A percentile compares a stretch with the other conserved stretches of the same genome.
These are phyloP conservation scores for Arthrinium phaeospermum DNA, from an alignment of 2,329 filamentous ascomycete genomes.

Conservation along the genomic window DNA sequence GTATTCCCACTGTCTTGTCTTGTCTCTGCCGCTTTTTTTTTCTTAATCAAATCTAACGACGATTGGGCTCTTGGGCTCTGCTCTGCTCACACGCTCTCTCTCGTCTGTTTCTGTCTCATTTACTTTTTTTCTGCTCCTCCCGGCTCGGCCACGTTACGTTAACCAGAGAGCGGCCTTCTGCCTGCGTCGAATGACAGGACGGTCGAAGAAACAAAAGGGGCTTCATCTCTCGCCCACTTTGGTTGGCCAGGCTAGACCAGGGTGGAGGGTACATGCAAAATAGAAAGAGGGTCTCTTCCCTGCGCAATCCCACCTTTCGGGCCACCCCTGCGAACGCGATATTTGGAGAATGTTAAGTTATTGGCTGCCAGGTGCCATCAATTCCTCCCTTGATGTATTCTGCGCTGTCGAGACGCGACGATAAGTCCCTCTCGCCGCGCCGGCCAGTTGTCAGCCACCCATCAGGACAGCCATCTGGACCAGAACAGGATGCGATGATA, in stretches of 20 bases:
- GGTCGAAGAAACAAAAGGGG: conserved; percentile 14
- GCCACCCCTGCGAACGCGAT: conserved; percentile 7
- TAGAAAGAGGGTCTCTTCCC: conserved; percentile 17
- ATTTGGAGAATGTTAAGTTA: conserved; percentile 7
- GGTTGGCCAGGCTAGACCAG: conserved; percentile 15
- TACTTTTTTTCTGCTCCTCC: conserved; percentile 2
- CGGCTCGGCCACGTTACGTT: not conserved
- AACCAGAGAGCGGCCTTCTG: not conserved
- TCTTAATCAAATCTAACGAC: conserved; percentile 10
- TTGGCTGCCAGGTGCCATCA: conserved; percentile 13
- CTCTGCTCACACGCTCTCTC: conserved; percentile 3
- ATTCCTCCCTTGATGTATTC: not conserved
- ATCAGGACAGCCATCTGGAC: not conserved
- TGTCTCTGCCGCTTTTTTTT: not conserved
- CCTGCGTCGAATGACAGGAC: not conserved
- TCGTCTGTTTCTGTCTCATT: conserved; percentile 8
- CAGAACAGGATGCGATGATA: not conserved
- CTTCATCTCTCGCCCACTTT: conserved; percentile 16
- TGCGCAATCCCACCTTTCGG: conserved; percentile 9
- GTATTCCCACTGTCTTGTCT: conserved; percentile 3
- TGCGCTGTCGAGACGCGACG: not conserved
- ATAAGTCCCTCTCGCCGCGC: not conserved
- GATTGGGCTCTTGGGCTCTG: not conserved
- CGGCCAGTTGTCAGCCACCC: not conserved
- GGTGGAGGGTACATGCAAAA: conserved; percentile 15